phyloP scores from a whole-genome alignment of 106 monocot species.

The Dioscorea dumetorum region DNA sequence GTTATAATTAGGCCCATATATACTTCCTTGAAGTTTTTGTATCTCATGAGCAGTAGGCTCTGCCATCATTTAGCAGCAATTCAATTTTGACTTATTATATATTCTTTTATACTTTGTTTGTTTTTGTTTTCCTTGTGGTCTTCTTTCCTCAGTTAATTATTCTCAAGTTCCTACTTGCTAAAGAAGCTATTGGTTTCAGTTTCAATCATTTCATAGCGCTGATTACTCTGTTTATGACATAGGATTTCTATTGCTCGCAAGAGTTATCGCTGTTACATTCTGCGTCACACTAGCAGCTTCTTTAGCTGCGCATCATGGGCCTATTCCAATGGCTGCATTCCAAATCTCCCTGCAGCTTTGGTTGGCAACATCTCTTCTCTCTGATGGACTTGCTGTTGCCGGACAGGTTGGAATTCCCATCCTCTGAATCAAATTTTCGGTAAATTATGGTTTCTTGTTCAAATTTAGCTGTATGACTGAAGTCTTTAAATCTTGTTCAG shows the following conservation, averaged over 20 bases:
- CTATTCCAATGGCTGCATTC: slow-evolving; percentile 78
- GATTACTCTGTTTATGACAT: neutral
- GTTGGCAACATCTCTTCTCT: slow-evolving; percentile 83
- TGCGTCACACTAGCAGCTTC: slow-evolving; percentile 82
- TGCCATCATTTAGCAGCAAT: too few relatives aligned
- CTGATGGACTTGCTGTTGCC: slow-evolving; percentile 93
- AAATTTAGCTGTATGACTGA: too few relatives aligned
- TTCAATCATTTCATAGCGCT: neutral
- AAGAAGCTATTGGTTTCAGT: too few relatives aligned
- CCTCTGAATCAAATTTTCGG: neutral
- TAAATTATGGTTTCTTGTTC: neutral
- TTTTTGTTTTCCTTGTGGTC: too few relatives aligned
- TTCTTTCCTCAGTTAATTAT: too few relatives aligned
- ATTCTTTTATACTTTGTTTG: too few relatives aligned
- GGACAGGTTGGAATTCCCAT: slow-evolving; percentile 52
- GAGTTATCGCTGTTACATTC: slow-evolving; percentile 85
- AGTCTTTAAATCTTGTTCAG: slow-evolving; percentile 20
- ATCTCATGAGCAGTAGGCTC: too few relatives aligned
- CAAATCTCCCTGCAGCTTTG: slow-evolving; percentile 88
- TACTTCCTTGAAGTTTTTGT: too few relatives aligned
- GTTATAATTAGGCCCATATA: too few relatives aligned
- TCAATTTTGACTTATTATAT: too few relatives aligned
- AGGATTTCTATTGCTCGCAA: slow-evolving; percentile 78
- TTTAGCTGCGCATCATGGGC: slow-evolving; percentile 69
- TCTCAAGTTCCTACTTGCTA: too few relatives aligned